Evolutionary conservation across 139 green algal species (phyloP), one percentile per base, ranked within the genome.

Genomic region (Chlamydomonas schloesseri): DNA sequence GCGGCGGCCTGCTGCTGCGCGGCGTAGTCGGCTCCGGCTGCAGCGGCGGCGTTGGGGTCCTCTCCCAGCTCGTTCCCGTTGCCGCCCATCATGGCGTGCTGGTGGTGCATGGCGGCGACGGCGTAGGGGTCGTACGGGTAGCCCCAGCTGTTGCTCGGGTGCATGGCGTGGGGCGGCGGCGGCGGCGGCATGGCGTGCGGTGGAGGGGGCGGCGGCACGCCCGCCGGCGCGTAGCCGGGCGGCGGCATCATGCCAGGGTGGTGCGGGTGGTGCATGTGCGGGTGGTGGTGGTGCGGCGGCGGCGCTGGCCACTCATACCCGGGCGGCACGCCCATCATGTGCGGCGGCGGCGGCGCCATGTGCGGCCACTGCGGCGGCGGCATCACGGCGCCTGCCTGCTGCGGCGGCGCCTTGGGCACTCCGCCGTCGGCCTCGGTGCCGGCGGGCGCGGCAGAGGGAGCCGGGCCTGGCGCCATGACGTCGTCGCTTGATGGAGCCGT

Each of bases 61-160:
- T 81, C 73, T 2, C 11, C 29, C n/a, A 82, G 26, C 55, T 82
- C 75, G n/a, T n/a, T n/a, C n/a, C n/a, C n/a, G n/a, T n/a, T n/a
- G 11, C 34, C 75, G 33, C 75, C 23, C 75, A 82, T 71, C 75
- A 82, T 71, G 34, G 47, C 1, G 28, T 73, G 60, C 36, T 83
- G 76, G 76, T 83, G 76, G 58, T 83, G 76, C 76, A 83, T 73
- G 60, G 76, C 76, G 14, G 58, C 58, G 18, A 34, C 75, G 23
- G 60, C 28, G 60, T 73, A 73, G 14, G 60, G 76, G 76, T 83
- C 76, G 76, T 83, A 83, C 9, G 58, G 37, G 60, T 83, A 83
- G 34, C 18, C 29, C 57, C 58, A 82, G 9, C 34, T 24, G 17
- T 42, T 37, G 14, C 26, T 10, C 11, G 36, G 23, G n/a, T 15